These are phyloP conservation scores for Cotoneaster glaucophyllus DNA, from an alignment of 306 rosid genomes.

Conservation along the genomic window DNA sequence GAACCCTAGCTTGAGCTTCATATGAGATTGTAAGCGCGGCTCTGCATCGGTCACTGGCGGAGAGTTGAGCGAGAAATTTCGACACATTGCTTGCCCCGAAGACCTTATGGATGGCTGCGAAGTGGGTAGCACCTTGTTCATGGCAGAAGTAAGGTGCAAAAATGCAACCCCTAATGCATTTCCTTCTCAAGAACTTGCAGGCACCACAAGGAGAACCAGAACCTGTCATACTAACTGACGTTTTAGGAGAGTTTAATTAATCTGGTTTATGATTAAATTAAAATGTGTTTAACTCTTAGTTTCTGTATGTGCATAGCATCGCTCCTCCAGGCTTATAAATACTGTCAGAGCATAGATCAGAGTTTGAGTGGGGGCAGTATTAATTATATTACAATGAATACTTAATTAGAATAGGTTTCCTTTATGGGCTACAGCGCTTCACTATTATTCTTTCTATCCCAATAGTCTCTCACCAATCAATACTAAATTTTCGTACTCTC, in stretches of 20 bases:
- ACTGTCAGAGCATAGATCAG: not conserved
- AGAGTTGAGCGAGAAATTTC: slow-evolving; percentile 82
- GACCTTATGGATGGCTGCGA: slow-evolving; percentile 90
- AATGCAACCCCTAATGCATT: slow-evolving; percentile 83
- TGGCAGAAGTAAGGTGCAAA: slow-evolving; percentile 93
- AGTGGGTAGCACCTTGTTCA: slow-evolving; percentile 85
- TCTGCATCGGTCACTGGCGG: slow-evolving; percentile 54
- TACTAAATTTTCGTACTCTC: slow-evolving; percentile 8
- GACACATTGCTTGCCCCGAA: slow-evolving; percentile 97
- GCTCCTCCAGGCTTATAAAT: slow-evolving; percentile 15
- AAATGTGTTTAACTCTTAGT: not conserved
- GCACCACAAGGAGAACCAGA: slow-evolving; percentile 99
- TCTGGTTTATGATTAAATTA: not conserved
- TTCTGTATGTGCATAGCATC: slow-evolving; percentile 24
- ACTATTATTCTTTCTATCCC: slow-evolving; percentile 23
- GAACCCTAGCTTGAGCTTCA: slow-evolving; percentile 96
- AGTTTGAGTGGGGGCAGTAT: slow-evolving; percentile 24
- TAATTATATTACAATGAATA: slow-evolving; percentile 41
- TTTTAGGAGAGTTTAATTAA: not conserved
- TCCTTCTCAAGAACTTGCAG: slow-evolving; percentile 93
- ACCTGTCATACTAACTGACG: slow-evolving; percentile 37
- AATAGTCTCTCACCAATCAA: not conserved
- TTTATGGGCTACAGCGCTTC: slow-evolving; percentile 64
- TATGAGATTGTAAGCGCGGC: slow-evolving; percentile 84
- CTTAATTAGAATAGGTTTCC: slow-evolving; percentile 55